These are phyloP conservation scores for Teratosphaeria viscida DNA, from an alignment of 2,329 filamentous ascomycete species.

Conservation along the genomic window DNA sequence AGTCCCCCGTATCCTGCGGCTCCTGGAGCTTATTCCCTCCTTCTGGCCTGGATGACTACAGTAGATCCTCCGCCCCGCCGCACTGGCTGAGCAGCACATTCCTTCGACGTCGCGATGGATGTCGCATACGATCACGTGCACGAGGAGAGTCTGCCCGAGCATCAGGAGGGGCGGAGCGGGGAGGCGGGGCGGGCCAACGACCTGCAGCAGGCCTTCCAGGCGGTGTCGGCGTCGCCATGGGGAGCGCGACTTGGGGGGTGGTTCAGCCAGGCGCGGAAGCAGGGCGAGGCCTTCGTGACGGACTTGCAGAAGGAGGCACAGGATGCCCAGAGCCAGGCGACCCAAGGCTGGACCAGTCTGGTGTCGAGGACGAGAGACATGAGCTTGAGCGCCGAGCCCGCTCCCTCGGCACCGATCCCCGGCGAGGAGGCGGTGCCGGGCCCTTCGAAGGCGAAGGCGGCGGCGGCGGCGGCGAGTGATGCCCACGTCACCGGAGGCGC, in stretches of 20 bases:
- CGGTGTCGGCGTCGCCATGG: conserved; percentile 86
- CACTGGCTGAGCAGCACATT: not conserved
- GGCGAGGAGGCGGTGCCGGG: conserved; percentile 21
- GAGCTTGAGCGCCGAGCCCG: conserved; percentile 14
- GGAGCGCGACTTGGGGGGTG: conserved; percentile 79
- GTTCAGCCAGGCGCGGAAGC: conserved; percentile 80
- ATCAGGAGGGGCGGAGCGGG: not conserved
- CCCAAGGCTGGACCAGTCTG: conserved; percentile 60
- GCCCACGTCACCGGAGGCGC: not conserved
- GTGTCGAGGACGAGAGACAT: conserved; percentile 19
- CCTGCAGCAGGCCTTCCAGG: conserved; percentile 89
- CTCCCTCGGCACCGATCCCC: conserved; percentile 9
- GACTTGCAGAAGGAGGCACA: conserved; percentile 72
- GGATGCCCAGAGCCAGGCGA: conserved; percentile 58
- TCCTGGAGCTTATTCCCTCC: not conserved
- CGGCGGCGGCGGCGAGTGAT: not conserved
- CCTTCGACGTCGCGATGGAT: conserved; percentile 55
- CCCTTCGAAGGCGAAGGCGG: not conserved
- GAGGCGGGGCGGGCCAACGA: conserved; percentile 42
- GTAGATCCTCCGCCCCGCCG: not conserved
- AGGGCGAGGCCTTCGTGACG: conserved; percentile 82
- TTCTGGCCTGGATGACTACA: too few species aligned
- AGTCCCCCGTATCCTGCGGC: not conserved
- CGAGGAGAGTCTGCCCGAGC: conserved; percentile 52
- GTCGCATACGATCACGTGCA: conserved; percentile 94